Base-by-base conservation (phyloP, 805 yeast species). In the Isabelozyma gotoi region DNA sequence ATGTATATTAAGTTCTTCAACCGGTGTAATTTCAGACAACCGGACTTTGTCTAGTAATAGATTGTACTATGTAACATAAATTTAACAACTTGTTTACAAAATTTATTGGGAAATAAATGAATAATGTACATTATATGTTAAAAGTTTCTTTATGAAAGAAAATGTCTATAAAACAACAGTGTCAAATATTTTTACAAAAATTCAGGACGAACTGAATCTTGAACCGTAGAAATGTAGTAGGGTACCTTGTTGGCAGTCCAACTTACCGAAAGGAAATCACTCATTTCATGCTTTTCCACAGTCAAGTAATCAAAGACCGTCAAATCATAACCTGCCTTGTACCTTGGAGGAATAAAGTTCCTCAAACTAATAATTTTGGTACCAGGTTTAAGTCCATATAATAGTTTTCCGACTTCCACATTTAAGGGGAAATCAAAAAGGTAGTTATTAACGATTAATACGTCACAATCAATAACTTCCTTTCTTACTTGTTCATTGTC, bases 221-320 rank as follows among this genome's bases (percentile, higher is more conserved):
- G 69, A 4, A 88, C 87, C 7, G 89, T 83, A 12, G 94, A 80
- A 6, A 91, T 79, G 60, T 78, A 91, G 62, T 87, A 90, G 7
- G 80, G 81, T 1, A 87, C 88, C 42, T 89, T 89, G 38, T 86
- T 88, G 5, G 84, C 82, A 0, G 96, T 89, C 97, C 97, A 90
- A 38, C 95, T 85, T 7, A 91, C 97, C 35, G 90, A 80, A 43
- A 82, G 80, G 42, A 78, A 77, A 14, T 78, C 82, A 50, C 89
- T 84, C 56, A 77, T 76, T 48, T 71, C 80, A 42, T 62, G 71
- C 51, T 78, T 80, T 43, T 80, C 80, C 4, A 88, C 89, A 34
- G 68, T 68, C 43, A 89, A 69, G 53, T 82, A 73, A 56, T 84
- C 88, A 48, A 88, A 67, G 11, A 88, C 76, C 24, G 81, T 76